phyloP scores from a whole-genome alignment of 208 protist genomes.

The Leishmania lainsoni region DNA sequence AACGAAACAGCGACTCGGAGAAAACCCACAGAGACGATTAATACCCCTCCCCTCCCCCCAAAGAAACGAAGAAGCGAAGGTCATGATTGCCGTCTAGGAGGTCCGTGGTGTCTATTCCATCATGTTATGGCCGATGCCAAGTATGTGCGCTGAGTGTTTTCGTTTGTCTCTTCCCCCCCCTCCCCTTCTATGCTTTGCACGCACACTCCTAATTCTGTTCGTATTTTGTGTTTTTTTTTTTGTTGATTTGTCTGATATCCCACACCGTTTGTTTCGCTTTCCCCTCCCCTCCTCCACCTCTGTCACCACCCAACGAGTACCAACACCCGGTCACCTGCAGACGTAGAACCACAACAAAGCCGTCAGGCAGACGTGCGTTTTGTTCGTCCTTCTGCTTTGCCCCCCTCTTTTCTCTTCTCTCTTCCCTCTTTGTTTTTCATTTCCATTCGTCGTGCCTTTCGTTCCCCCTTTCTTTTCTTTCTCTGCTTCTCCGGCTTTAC shows the following conservation, averaged over 20 bases:
- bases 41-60: too few species aligned
- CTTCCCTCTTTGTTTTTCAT: background rate
- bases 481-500: background rate
- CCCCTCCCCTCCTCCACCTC: background rate
- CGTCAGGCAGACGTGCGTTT: background rate
- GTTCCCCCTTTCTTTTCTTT: background rate
- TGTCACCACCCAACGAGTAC: background rate
- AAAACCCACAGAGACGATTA: too few species aligned
- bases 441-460: background rate
- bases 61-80: too few species aligned
- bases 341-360: background rate
- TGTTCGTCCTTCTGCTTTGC: too few species aligned
- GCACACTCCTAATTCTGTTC: background rate
- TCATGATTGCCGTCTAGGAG: too few species aligned
- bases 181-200: background rate
- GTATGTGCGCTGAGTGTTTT: background rate
- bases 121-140: background rate
- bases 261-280: background rate
- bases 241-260: background rate
- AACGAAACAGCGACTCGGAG: too few species aligned
- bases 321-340: background rate
- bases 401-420: background rate
- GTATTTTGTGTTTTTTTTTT: background rate
- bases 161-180: background rate
- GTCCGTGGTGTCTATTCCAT: too few species aligned